Evolutionary conservation across 225 moss, liverwort and hornwort genomes (phyloP).

Genomic region (Bryoerythrophyllum caledonicum): DNA sequence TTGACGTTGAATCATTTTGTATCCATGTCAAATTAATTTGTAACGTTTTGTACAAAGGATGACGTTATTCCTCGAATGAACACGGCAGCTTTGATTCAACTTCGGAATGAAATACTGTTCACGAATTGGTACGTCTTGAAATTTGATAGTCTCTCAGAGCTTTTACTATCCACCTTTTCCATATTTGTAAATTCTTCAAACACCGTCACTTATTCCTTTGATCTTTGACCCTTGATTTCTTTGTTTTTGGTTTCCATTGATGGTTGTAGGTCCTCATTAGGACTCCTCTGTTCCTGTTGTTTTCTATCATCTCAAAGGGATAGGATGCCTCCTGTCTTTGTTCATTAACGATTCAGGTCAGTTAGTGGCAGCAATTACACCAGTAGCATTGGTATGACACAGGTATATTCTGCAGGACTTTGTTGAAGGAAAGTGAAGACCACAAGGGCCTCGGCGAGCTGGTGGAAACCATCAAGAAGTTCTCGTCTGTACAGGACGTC

Average conservation of each 20-base stretch:
- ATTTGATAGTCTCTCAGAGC: not conserved
- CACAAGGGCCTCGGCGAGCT: slow-evolving; percentile 70
- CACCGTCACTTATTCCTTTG: no score
- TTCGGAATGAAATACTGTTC: slow-evolving; percentile 83
- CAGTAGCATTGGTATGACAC: slow-evolving; percentile 22
- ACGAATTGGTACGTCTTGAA: slow-evolving; percentile 68
- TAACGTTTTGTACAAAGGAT: slow-evolving; percentile 47
- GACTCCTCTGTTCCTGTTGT: not conserved
- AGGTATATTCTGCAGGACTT: slow-evolving; percentile 36
- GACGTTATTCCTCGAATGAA: slow-evolving; percentile 90
- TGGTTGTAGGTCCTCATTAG: not conserved
- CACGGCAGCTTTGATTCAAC: slow-evolving; percentile 63
- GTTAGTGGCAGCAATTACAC: slow-evolving; percentile 15
- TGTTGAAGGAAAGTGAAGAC: slow-evolving; percentile 70
- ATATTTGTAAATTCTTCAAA: not conserved
- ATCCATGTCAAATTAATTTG: not conserved
- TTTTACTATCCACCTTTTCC: not conserved
- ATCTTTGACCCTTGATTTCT: not conserved
- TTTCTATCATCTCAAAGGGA: not conserved
- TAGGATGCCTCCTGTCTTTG: not conserved
- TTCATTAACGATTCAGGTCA: slow-evolving; percentile 2
- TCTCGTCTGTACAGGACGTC: slow-evolving; percentile 81
- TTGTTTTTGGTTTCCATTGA: not conserved
- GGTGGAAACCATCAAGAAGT: slow-evolving; percentile 68
- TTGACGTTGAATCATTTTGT: not conserved